Base-by-base conservation (phyloP, 2,329 filamentous ascomycete species). In the Diaporthe destruens region DNA sequence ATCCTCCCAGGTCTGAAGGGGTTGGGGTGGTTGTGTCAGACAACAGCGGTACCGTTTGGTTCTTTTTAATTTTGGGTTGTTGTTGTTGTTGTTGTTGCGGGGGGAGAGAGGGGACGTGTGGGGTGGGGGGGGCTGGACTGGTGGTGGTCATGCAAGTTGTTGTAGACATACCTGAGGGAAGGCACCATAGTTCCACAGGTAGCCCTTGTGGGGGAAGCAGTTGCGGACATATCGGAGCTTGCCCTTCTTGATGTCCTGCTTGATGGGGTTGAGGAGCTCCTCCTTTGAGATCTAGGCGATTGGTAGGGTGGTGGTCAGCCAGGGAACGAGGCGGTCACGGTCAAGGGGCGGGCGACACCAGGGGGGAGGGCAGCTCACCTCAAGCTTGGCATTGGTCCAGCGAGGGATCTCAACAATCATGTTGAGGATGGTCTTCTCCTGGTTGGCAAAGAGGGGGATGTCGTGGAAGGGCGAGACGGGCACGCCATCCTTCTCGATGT, bases 181-280 rank as follows among this genome's bases (percentile, higher is more conserved):
- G 85, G 95, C 95, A 87, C 96, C 96, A 87, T 99, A 99, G 91
- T 99, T 99, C 96, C 96, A 99, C 80, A 99, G 94, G 87, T 99
- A 99, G 78, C 96, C 96, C 91, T 99, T 98, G 93, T 99, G 96
- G 80, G 96, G 96, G 91, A 99, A 99, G 92, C 96, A 99, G 93
- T 99, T 99, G 87, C 96, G 95, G 84, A 99, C 96, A 84, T 93
- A 99, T 82, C 96, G 94, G 81, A 98, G 95, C 91, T 98, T 98
- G 90, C 96, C 96, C 91, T 99, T 98, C 93, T 99, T 98, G 85
- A 91, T 91, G 85, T 99, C 96, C 89, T 99, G 96, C 92, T 98
- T 98, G 89, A 98, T 98, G 83, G 96, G 96, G 90, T 98, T 98
- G 84, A 98, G 92, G 81, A 93, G 90, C 86, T 99, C 96, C 82